Evolutionary conservation across 176 grass and related monocot species (phyloP), one percentile per base, ranked within the genome.

Genomic region (Leersia perrieri): DNA sequence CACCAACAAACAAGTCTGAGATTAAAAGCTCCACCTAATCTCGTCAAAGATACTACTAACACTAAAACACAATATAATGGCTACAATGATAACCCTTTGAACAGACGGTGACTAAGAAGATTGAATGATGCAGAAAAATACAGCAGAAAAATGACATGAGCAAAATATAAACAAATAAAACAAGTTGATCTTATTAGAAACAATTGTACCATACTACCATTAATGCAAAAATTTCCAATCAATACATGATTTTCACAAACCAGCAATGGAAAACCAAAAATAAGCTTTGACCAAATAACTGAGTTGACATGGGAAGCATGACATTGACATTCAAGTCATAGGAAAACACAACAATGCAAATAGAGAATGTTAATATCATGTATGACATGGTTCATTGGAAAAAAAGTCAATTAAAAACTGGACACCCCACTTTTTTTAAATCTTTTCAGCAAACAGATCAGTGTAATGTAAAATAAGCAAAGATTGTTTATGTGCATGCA

Each of bases 221-320:
- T 58, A 58, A 10, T 58, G 20, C 3, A 22, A 22, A 76, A 22
- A 53, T 23, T 35, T 32, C 23, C 23, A 36, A 33, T 1, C 14
- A 41, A 39, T n/a, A 58, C n/a, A 74, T 60, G 45, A 68, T 57
- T 80, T 26, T 84, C 49, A 63, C 16, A 75, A 63, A 84, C 23
- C 11, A 44, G 31, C 18, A 20, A 61, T 0, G 11, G 2, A 63
- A 45, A 45, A 75, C 18, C 60, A 30, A 75, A 30, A 75, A 55
- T 73, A 69, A 28, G 12, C 3, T 75, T 25, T 32, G 1, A 1
- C 8, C 7, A 74, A 73, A 29, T 31, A 31, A 66, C 16, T 33
- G 3, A 83, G 26, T 42, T 27, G 62, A 41, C 38, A 33, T 39
- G 32, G 11, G 8, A 40, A 62, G 40, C 18, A 75, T 63, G 55